Base-by-base conservation (phyloP, 1,139 yeast genomes). In the Pichia sp. region DNA sequence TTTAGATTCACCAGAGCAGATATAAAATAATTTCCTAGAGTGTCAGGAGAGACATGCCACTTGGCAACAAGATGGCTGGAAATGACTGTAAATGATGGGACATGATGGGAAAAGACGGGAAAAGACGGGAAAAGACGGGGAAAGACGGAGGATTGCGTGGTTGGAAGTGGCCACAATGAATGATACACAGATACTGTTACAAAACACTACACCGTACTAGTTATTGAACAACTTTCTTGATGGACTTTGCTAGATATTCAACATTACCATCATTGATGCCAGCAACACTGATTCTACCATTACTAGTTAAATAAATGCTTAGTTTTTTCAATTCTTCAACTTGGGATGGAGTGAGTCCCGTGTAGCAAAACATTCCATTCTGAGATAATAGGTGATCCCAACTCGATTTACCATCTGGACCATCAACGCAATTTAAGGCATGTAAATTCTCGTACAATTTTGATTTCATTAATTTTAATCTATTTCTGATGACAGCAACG, bases 281-380 rank as follows among this genome's bases (percentile, higher is more conserved):
- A 42, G 96, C 88, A 68, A 92, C 81, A 47, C 96, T 85, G 64
- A 92, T 82, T 65, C 98, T 81, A 46, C 97, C 97, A 65, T 89
- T 94, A 56, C 77, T 75, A 36, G 96, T 85, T 62, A 94, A 77
- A 67, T 92, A 92, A 39, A 92, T 82, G 39, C 88, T 84, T 61
- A 86, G 80, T 48, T 77, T 74, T 61, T 85, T 80, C 63, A 92
- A 75, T 56, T 73, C 71, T 48, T 79, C 72, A 43, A 86, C 92
- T 68, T 88, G 96, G 40, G 74, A 77, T 40, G 80, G 71, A 30
- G 71, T 67, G 56, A 92, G 76, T 13, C 97, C 96, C 39, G 97
- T 90, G 73, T 77, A 92, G 49, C 90, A 87, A 68, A 92, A 92
- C 97, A 92, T 92, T 63, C 98, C 98, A 67, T 94, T 85, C 69